Evolutionary conservation across 2,329 filamentous ascomycete species (phyloP).

Genomic region (Diaporthe longicolla): DNA sequence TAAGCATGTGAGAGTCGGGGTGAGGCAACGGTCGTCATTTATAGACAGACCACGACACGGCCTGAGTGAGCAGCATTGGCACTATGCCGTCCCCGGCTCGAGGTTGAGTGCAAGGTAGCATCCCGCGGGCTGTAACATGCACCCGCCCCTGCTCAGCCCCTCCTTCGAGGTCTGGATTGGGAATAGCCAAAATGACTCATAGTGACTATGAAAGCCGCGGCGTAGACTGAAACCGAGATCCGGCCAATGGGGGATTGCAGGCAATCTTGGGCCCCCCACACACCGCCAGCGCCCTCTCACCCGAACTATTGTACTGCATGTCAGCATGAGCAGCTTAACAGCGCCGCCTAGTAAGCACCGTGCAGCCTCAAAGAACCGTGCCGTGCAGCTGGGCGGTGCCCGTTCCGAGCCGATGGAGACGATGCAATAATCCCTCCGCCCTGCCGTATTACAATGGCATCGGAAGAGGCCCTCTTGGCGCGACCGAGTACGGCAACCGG

Average conservation of each 20-base stretch:
- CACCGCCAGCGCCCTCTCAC: constrained; percentile 11
- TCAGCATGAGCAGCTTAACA: background rate
- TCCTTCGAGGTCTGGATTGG: constrained; percentile 3
- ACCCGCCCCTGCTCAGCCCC: constrained; percentile 24
- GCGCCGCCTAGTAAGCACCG: constrained; percentile 2
- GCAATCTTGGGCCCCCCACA: constrained; percentile 2
- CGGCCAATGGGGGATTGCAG: constrained; percentile 10
- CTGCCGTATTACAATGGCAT: background rate
- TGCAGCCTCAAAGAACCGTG: constrained; percentile 12
- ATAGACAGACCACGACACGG: background rate
- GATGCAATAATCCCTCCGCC: constrained; percentile 14
- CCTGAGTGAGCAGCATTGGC: background rate
- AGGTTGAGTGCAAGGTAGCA: background rate
- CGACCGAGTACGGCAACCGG: background rate
- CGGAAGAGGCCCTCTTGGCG: background rate
- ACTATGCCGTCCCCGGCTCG: background rate
- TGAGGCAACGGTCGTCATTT: constrained; percentile 17
- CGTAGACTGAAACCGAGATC: constrained; percentile 18
- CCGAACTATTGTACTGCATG: background rate
- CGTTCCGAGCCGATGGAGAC: constrained; percentile 13
- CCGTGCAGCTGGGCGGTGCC: constrained; percentile 6
- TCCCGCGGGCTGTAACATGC: background rate
- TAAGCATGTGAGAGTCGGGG: background rate
- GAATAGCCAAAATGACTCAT: constrained; percentile 39
- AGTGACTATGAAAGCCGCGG: constrained; percentile 25